Evolutionary conservation across 805 yeast species (phyloP), one percentile per base, ranked within the genome.

Genomic region (Pichia membranifaciens): DNA sequence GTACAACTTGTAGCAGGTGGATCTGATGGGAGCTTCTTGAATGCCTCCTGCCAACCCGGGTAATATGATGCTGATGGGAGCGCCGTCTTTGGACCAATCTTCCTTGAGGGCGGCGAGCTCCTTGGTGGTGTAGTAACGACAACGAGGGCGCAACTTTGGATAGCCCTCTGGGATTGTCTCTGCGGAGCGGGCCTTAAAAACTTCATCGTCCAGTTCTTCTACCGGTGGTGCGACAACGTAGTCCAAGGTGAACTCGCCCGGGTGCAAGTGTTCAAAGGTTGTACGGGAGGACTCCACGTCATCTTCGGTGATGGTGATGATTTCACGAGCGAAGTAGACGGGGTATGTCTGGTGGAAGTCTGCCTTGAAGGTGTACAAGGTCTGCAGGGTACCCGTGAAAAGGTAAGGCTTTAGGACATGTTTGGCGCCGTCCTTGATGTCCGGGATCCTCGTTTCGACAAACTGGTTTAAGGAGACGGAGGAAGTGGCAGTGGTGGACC

Each of bases 1-100:
- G 29, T 74, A 70, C 41, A 82, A 63, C 18, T 66, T 62, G 40
- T 68, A 66, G 33, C 78, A 64, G 34, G 80, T 66, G 8, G 83
- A 74, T 52, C 88, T 72, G 41, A 84, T 76, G 48, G 81, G 81
- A 18, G 86, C 79, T 60, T 85, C 93, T 55, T 81, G 85, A 15
- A 87, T 80, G 1, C 95, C 95, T 49, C 93, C 91, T 23, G 86
- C 83, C 34, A 85, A 69, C 2, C 93, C 95, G 58, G 85, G 91
- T 42, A 75, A 64, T 8, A 83, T 76, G 29, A 85, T 67, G 18
- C 81, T 70, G 41, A 85, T 67, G 4, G 90, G 90, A 50, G 70
- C 72, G 9, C 68, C 60, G 47, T 72, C 72, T 2, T 59, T 54
- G 4, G 29, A 50, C 68, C 68, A 63, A 8, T 59, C 58, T 3